Percentiles rank a stretch among this genome's conserved stretches.
These are phyloP conservation scores for Peronospora destructor DNA, from an alignment of 352 stramenopile genomes.

Conservation along the genomic window DNA sequence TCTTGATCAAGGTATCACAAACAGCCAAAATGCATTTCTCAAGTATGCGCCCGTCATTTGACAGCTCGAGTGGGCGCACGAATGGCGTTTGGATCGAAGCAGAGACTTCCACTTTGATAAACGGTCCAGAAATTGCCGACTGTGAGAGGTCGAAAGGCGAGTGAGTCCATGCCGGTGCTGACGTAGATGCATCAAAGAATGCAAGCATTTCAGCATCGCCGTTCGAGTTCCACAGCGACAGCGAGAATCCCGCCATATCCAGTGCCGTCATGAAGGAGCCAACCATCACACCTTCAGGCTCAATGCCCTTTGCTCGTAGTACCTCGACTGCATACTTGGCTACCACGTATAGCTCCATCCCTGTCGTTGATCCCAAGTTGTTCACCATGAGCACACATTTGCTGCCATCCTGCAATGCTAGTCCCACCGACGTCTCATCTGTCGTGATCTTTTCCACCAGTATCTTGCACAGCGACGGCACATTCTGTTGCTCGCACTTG, in stretches of 20 bases:
- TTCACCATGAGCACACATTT: conserved; percentile 90
- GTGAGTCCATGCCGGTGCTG: conserved; percentile 61
- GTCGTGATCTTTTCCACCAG: conserved; percentile 50
- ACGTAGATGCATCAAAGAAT: conserved; percentile 56
- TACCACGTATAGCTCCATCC: conserved; percentile 95
- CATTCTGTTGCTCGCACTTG: conserved; percentile 50
- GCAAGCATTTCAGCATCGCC: conserved; percentile 39
- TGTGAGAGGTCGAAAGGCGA: conserved; percentile 37
- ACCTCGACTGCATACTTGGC: conserved; percentile 69
- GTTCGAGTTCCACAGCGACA: conserved; percentile 85
- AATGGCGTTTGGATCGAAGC: conserved; percentile 26
- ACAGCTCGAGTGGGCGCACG: conserved; percentile 39
- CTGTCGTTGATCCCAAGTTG: conserved; percentile 91
- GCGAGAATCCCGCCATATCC: conserved; percentile 94
- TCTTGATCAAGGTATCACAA: conserved; percentile 73
- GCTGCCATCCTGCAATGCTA: conserved; percentile 32
- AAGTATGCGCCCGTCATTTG: conserved; percentile 29
- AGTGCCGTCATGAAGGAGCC: conserved; percentile 96
- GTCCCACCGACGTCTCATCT: conserved; percentile 29
- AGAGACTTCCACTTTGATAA: conserved; percentile 29
- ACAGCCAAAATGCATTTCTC: conserved; percentile 65
- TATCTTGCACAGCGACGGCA: conserved; percentile 40
- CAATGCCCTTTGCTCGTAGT: conserved; percentile 51
- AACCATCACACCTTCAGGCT: conserved; percentile 85
- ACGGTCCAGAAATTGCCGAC: conserved; percentile 22